Evolutionary conservation across 2,329 filamentous ascomycete genomes (phyloP), one percentile per base, ranked within the genome.

Genomic region (Metarhizium guizhouense): DNA sequence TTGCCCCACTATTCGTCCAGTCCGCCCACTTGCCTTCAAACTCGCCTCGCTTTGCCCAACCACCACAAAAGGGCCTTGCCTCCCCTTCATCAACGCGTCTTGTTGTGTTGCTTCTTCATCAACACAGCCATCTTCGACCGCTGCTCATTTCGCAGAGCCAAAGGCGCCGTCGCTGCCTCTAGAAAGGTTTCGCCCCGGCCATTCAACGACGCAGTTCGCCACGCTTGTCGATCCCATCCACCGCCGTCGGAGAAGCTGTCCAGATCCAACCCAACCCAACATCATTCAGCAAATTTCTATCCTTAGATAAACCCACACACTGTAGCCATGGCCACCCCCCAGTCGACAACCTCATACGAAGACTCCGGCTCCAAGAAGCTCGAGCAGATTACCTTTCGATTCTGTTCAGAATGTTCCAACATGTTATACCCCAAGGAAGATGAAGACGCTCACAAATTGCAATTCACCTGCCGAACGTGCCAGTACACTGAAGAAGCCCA

Each of bases 341-440:
- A 78, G 59, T 78, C 80, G 32, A 79, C 74, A 49, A 68, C 69
- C 54, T 72, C 73, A 36, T 66, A 74, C 60, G 74, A 76, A 49
- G 71, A 65, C 60, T 66, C 68, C 52, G 71, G 67, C 57, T 75
- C 79, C 64, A 79, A 78, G 65, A 76, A 76, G 63, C 76, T 78
- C 61, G 85, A 93, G 74, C 90, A 95, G 72, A 92, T 97, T 72
- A 91, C 90, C 51, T 99, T 97, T 74, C 87, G 90, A 67, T 99
- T 99, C 81, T 99, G 94, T 78, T 91, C 90, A 65, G 94, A 99
- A 80, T 99, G 94, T 77, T 96, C 92, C 65, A 99, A 99, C 79
- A 88, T 99, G 82, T 80, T 99, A 55, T 97, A 97, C 69, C 94
- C 94, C 52, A 94, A 95, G 74, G 95, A 99, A 78, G 91, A 99